Evolutionary conservation across 805 yeast genomes (phyloP).

Genomic region (Metschnikowia lunata): DNA sequence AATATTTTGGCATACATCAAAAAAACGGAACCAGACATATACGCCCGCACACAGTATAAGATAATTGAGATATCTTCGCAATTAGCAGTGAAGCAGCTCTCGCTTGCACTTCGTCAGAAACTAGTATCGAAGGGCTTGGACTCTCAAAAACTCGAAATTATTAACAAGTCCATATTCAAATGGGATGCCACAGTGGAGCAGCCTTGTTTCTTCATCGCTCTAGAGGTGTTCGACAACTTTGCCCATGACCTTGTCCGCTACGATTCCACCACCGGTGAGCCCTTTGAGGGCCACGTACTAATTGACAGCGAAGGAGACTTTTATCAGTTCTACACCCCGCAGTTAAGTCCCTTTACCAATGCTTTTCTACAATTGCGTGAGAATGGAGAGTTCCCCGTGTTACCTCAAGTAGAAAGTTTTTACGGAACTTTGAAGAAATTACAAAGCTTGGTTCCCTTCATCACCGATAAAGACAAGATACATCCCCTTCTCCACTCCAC

Average conservation of each 20-base stretch:
- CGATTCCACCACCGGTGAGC: slow-evolving; percentile 60
- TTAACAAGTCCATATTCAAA: slow-evolving; percentile 71
- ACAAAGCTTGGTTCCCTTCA: slow-evolving; percentile 28
- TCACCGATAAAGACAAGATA: slow-evolving; percentile 26
- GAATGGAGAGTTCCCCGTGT: slow-evolving; percentile 37
- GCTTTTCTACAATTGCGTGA: slow-evolving; percentile 55
- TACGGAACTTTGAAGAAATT: slow-evolving; percentile 23
- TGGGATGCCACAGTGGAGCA: slow-evolving; percentile 59
- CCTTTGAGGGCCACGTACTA: slow-evolving; percentile 74
- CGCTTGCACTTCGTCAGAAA: slow-evolving; percentile 32
- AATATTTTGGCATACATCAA: slow-evolving; percentile 65
- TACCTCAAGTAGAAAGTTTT: slow-evolving; percentile 21
- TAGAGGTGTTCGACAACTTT: slow-evolving; percentile 81
- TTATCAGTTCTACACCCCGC: slow-evolving; percentile 64
- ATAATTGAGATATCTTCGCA: slow-evolving; percentile 68
- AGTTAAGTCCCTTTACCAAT: slow-evolving; percentile 52
- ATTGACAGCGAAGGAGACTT: slow-evolving; percentile 72
- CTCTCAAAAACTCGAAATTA: slow-evolving; percentile 52
- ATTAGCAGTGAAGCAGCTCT: slow-evolving; percentile 54
- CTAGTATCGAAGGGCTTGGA: slow-evolving; percentile 44
- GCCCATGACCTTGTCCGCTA: slow-evolving; percentile 79
- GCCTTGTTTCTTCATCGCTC: slow-evolving; percentile 73
- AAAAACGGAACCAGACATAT: slow-evolving; percentile 67
- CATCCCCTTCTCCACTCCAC: slow-evolving; percentile 62
- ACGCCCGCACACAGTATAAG: slow-evolving; percentile 59